phyloP scores from a whole-genome alignment of 2,329 filamentous ascomycete genomes.

The Trichoderma lentiforme region DNA sequence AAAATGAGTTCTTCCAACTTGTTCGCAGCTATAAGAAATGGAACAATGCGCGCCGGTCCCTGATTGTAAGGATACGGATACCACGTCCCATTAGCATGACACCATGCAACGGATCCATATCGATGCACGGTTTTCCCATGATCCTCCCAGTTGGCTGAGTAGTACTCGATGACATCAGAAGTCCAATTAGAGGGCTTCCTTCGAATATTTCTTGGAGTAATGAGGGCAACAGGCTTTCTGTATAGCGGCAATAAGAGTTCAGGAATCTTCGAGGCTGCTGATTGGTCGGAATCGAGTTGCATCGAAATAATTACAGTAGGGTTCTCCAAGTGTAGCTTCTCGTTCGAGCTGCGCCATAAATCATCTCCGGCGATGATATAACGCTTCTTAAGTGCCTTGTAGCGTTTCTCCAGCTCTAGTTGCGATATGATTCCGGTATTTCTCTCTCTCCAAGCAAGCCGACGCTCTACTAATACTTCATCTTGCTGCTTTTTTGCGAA shows the following conservation, averaged over 20 bases:
- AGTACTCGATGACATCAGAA: not conserved
- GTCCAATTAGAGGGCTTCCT: not conserved
- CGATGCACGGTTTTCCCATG: too few relatives aligned
- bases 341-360: not conserved
- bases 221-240: too few relatives aligned
- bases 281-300: not conserved
- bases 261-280: not conserved
- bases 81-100: not conserved
- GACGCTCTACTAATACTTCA: too few relatives aligned
- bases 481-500: too few relatives aligned
- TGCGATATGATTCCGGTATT: not conserved
- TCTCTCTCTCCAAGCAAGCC: too few relatives aligned
- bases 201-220: too few relatives aligned
- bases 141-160: not conserved
- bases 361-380: not conserved
- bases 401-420: not conserved
- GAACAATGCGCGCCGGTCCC: not conserved
- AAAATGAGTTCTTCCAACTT: not conserved
- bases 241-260: not conserved
- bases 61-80: not conserved
- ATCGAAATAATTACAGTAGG: not conserved
- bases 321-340: not conserved
- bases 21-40: not conserved
- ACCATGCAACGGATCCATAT: not conserved
- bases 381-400: not conserved